Conservation (phyloP, 2,329 filamentous ascomycete species). For the Didymella arachidicola region DNA sequence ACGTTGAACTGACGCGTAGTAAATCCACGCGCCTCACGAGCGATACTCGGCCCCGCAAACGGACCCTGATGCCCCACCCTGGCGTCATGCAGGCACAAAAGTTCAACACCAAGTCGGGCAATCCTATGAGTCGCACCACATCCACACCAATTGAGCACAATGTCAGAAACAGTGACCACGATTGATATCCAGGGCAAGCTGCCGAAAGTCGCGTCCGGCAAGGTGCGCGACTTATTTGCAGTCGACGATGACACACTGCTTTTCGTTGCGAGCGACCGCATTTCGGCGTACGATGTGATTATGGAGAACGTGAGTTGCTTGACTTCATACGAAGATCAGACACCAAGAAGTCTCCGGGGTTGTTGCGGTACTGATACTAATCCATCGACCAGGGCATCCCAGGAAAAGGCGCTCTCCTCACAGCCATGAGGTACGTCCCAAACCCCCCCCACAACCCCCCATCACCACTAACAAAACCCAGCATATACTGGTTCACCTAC, state of each 20-base stretch:
- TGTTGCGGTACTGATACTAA: not conserved
- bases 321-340: not conserved
- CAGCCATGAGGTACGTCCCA: constrained; percentile 62
- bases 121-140: constrained; percentile 15
- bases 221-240: constrained; percentile 83
- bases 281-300: constrained; percentile 94
- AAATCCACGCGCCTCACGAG: not conserved
- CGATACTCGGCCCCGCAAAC: constrained; percentile 13
- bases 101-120: constrained; percentile 29
- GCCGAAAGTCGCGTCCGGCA: constrained; percentile 66
- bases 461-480: constrained; percentile 17
- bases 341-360: too few species aligned
- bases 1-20: not conserved
- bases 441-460: not conserved
- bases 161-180: constrained; percentile 35
- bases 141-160: constrained; percentile 8
- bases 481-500: constrained; percentile 71
- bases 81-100: constrained; percentile 28
- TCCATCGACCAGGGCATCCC: constrained; percentile 65
- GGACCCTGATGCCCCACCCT: constrained; percentile 20
- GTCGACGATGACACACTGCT: constrained; percentile 75
- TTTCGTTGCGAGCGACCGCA: constrained; percentile 86
- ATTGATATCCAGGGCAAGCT: constrained; percentile 50
- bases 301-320: constrained; percentile 71
- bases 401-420: constrained; percentile 72